Base-by-base conservation (phyloP, 768 basidiomycete genomes). In the Termitomyces sp. region DNA sequence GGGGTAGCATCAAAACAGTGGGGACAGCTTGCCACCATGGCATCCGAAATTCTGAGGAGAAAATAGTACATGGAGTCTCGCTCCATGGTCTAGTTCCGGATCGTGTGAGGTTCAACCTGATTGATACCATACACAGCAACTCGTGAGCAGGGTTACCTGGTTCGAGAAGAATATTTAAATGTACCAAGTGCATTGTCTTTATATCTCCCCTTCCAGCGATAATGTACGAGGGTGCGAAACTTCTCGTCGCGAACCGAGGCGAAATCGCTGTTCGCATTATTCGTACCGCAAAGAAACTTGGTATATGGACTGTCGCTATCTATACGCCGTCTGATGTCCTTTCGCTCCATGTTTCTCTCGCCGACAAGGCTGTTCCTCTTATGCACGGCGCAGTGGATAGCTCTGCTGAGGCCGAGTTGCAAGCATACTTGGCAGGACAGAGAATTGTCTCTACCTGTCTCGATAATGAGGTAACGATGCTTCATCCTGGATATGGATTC, bases 231-330 rank as follows among this genome's bases (percentile, higher is more conserved):
- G 58, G 56, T n/a, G 78, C 82, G 59, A 84, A 79, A 59, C 71
- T 87, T 0, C 76, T 88, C 58, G 72, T 89, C 57, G 85, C 84
- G 19, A 88, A 89, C 66, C 81, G 86, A 25, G 87, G 86, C 41
- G 87, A 89, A 67, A 88, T 89, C 51, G 86, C 85, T 9, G 73
- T 83, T 14, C 80, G 86, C 9, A 78, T 88, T 60, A 70, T 88
- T 25, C 77, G 75, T 50, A 81, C 85, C 0, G 84, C 83, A 2
- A 75, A 76, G 47, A 67, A 67, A 27, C 74, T 86, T 3, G 79
- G 76, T 1, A 63, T 89, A 25, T 66, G 62, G 3, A 85, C 83
- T 0, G 63, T 87, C n/a, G 74, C 82, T 3, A 70, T 88, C 42
- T 86, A 87, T 67, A 79, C 81, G 3, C 69, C 77, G 10, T 78